These are phyloP conservation scores for Carex littledalei DNA, from an alignment of 176 grass and related monocot species.

Conservation along the genomic window DNA sequence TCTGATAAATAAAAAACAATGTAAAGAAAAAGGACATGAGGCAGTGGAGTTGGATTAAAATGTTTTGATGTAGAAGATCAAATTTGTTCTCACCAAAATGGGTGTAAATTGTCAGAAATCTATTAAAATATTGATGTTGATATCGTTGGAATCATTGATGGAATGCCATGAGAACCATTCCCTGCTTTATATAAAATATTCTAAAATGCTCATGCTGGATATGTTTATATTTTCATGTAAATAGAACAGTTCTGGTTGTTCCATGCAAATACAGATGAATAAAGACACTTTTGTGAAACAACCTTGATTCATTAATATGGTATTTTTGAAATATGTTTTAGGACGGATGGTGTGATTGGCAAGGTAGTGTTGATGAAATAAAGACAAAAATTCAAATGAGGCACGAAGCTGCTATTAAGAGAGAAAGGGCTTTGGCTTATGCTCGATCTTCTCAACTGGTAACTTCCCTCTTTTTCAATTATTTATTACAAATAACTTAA, in stretches of 20 bases:
- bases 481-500: background rate
- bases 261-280: background rate
- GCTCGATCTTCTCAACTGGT: conserved; percentile 69
- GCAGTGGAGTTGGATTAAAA: background rate
- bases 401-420: conserved; percentile 65
- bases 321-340: conserved; percentile 26
- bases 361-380: conserved; percentile 57
- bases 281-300: background rate
- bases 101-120: background rate
- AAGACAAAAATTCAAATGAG: conserved; percentile 70
- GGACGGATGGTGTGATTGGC: conserved; percentile 81
- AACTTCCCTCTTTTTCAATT: background rate
- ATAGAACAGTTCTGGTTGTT: background rate
- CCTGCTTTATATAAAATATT: background rate
- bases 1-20: background rate
- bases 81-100: background rate
- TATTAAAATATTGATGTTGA: background rate
- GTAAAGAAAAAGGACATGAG: background rate
- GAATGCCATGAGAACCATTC: background rate
- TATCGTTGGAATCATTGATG: background rate
- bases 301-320: background rate
- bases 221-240: background rate
- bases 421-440: conserved; percentile 71
- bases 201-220: background rate
- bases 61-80: background rate